Conservation (phyloP, 1,139 yeast genomes). For the Suhomyces chickasaworum region DNA sequence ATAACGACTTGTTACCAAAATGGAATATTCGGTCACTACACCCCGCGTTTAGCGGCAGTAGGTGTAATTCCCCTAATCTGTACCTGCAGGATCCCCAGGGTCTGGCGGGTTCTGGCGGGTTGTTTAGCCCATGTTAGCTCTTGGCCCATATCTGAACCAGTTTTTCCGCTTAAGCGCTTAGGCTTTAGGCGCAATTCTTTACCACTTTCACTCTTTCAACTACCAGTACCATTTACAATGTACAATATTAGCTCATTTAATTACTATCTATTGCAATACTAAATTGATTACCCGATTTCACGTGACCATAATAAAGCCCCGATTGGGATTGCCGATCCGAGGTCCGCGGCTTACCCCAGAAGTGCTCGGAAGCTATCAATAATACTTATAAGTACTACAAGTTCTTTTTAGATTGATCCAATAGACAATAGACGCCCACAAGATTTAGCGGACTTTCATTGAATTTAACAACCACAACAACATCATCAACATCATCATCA, state of each 20-base stretch:
- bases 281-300: neutral
- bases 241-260: too few species aligned
- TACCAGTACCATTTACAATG: neutral
- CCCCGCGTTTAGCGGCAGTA: neutral
- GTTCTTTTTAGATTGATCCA: neutral
- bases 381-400: neutral
- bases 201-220: neutral
- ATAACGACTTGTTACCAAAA: too few species aligned
- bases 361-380: neutral
- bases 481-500: too few species aligned
- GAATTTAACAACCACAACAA: too few species aligned
- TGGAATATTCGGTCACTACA: too few species aligned
- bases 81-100: too few species aligned
- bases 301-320: neutral
- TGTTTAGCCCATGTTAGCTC: too few species aligned
- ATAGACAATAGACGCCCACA: too few species aligned
- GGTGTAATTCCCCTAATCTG: neutral
- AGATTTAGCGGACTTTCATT: too few species aligned
- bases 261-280: too few species aligned
- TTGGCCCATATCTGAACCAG: neutral
- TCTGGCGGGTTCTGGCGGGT: too few species aligned
- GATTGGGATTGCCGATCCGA: neutral
- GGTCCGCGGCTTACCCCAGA: slow-evolving; percentile 9
- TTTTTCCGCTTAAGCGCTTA: neutral
- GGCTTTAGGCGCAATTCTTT: neutral